Evolutionary conservation across 306 rosid species (phyloP), one percentile per base, ranked within the genome.

Genomic region (Cicer pinnatifidum): DNA sequence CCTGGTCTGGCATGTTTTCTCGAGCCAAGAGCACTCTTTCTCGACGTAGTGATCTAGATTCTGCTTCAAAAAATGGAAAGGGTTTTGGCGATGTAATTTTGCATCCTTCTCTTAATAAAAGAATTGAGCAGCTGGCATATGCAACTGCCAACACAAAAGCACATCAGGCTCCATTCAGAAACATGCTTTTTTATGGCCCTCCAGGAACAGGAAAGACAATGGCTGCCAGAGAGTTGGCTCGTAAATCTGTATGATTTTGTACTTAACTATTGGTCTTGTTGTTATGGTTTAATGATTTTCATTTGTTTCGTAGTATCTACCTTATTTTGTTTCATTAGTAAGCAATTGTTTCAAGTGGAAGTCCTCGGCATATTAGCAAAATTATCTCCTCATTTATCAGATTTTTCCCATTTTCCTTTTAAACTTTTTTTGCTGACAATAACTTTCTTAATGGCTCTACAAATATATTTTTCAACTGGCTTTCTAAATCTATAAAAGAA

Each of bases 181-280:
- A 95, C 81, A 87, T 95, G 92, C 93, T 95, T 76, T 91, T 95
- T 79, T 95, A 95, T 81, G 97, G 99, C 23, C 97, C 99, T 86
- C 97, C 97, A 10, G 99, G 99, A 82, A 95, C 99, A 53, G 99
- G 99, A 71, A 95, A 95, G 72, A 95, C 99, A 66, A 90, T 95
- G 99, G 99, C 92, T 53, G 99, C 99, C 40, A 86, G 97, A 80
- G 97, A 91, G 86, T 78, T 95, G 81, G 99, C 99, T 81, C 86
- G 57, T 1, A 95, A 88, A 87, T 95, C 97, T 69, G 99, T 95
- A 91, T 20, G 23, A 20, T 20, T 20, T 20, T 28, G 23, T 20
- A 63, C 75, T 39, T 10, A 39, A 48, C 38, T 62, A 10, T 72
- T 23, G 11, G 66, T 67, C 20, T 7, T 73, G 28, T 40, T 61